These are phyloP conservation scores for Berberis thunbergii DNA, from an alignment of 164 flowering plant genomes.

Conservation along the genomic window DNA sequence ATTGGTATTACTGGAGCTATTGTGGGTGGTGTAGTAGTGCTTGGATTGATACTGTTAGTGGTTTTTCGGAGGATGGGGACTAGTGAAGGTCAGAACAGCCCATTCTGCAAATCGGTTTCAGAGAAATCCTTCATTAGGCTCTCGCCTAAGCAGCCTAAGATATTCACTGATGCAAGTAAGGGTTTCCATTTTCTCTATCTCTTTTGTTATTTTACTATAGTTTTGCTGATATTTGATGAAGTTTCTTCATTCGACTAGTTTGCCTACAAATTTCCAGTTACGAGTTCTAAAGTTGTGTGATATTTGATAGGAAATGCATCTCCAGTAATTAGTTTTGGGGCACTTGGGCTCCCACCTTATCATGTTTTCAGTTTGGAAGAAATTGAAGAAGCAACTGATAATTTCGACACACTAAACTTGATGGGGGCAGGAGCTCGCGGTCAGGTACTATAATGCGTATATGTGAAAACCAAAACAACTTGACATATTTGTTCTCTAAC, in stretches of 20 bases:
- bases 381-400: conserved; percentile 72
- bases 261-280: neutral
- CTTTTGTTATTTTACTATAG: no score
- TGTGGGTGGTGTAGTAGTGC: conserved; percentile 18
- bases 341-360: conserved; percentile 64
- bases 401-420: conserved; percentile 55
- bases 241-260: neutral
- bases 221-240: no score
- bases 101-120: conserved; percentile 18
- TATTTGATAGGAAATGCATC: conserved; percentile 37
- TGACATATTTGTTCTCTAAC: no score
- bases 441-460: conserved; percentile 35
- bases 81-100: conserved; percentile 12
- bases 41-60: conserved; percentile 29
- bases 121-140: conserved; percentile 23
- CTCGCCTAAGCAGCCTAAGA: conserved; percentile 33
- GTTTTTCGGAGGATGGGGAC: conserved; percentile 21
- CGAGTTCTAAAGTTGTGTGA: neutral
- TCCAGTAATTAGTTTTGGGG: conserved; percentile 38
- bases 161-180: conserved; percentile 44
- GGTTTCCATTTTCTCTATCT: neutral
- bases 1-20: conserved; percentile 47
- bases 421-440: conserved; percentile 62
- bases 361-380: conserved; percentile 63
- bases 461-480: no score